A percentile compares a stretch with the other conserved stretches of the same genome.
phyloP scores from a whole-genome alignment of 2,329 filamentous ascomycete species.

The Pleurostoma richardsiae region DNA sequence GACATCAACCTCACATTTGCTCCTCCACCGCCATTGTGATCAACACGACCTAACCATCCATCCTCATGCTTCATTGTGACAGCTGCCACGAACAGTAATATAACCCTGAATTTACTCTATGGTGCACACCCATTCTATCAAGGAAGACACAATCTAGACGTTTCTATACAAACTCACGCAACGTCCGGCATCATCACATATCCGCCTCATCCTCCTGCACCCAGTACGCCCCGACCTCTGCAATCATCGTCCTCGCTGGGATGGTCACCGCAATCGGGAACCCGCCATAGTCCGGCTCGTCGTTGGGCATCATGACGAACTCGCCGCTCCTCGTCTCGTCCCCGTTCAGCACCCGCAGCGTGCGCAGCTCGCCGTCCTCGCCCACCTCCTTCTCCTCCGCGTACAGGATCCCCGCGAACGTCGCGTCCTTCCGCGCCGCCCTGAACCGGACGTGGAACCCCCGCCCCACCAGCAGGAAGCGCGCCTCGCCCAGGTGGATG shows the following conservation, averaged over 20 bases:
- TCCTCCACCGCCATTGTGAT: too few species aligned
- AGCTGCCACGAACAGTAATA: too few species aligned
- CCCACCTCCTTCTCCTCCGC: constrained; percentile 21
- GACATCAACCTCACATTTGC: too few species aligned
- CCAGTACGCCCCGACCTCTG: constrained; percentile 31
- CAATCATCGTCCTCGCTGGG: constrained; percentile 43
- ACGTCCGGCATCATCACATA: not conserved
- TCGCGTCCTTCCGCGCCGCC: constrained; percentile 10
- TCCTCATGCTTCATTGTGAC: too few species aligned
- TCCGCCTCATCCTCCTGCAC: not conserved
- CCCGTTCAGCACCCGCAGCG: constrained; percentile 27
- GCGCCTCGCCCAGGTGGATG: constrained; percentile 14
- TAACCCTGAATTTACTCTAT: too few species aligned
- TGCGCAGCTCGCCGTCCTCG: constrained; percentile 24
- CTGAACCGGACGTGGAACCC: constrained; percentile 17
- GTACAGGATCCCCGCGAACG: constrained; percentile 17
- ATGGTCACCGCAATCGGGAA: constrained; percentile 51
- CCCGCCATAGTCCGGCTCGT: constrained; percentile 49
- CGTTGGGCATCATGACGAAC: constrained; percentile 49
- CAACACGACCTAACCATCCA: too few species aligned
- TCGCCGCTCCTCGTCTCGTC: constrained; percentile 37
- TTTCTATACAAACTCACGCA: not conserved
- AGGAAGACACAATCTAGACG: not conserved
- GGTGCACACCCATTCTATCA: too few species aligned
- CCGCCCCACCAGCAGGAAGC: constrained; percentile 18